These are phyloP conservation scores for Trichoderma pleuroti DNA, from an alignment of 2,329 filamentous ascomycete species.

Conservation along the genomic window DNA sequence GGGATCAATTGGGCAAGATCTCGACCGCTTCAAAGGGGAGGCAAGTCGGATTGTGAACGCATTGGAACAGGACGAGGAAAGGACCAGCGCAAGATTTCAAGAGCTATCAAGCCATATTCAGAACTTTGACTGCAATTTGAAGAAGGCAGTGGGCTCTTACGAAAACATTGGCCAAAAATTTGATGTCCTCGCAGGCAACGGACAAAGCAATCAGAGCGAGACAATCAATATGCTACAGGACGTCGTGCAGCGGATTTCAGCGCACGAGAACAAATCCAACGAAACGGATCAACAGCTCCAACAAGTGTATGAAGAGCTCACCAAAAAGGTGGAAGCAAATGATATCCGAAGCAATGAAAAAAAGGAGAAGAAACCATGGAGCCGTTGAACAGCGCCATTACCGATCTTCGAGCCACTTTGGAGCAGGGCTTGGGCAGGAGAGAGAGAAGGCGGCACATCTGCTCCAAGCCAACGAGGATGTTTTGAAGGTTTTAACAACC, in stretches of 20 bases:
- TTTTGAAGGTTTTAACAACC: not conserved
- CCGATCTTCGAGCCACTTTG: conserved; percentile 24
- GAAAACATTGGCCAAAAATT: conserved; percentile 22
- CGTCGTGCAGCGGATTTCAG: conserved; percentile 22
- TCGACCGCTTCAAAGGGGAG: conserved; percentile 2
- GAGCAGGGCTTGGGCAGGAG: conserved; percentile 25
- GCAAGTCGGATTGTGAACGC: not conserved
- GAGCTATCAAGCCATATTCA: not conserved
- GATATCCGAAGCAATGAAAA: conserved; percentile 8
- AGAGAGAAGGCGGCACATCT: conserved; percentile 22
- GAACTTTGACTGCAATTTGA: not conserved
- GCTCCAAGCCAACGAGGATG: conserved; percentile 1
- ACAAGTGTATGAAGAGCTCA: conserved; percentile 21
- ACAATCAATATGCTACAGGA: conserved; percentile 18
- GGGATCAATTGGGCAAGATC: not conserved
- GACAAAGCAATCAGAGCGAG: conserved; percentile 11
- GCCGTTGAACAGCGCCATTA: conserved; percentile 22
- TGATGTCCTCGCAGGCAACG: conserved; percentile 9
- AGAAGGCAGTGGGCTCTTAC: conserved; percentile 18
- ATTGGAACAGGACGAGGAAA: not conserved
- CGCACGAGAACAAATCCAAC: conserved; percentile 23
- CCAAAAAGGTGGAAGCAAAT: conserved; percentile 23
- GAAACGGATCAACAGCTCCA: conserved; percentile 25
- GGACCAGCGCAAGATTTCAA: not conserved
- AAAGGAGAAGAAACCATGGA: conserved; percentile 21